These are phyloP conservation scores for Pythium apleroticum DNA, from an alignment of 352 stramenopile genomes.

Conservation along the genomic window DNA sequence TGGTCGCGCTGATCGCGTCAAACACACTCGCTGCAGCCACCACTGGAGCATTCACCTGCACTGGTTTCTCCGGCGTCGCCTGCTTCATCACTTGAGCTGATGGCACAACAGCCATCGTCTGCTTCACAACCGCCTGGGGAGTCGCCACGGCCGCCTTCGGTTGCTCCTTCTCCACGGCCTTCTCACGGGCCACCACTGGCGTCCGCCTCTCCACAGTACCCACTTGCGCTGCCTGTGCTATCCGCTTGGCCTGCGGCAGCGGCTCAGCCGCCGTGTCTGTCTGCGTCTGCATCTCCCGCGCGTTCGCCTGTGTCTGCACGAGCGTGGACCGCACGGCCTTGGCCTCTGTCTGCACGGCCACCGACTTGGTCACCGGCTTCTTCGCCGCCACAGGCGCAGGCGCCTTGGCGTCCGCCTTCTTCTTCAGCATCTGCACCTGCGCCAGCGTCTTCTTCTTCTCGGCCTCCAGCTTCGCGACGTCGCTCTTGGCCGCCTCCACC, in stretches of 20 bases:
- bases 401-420: constrained; percentile 8
- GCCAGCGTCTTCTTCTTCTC: constrained; percentile 23
- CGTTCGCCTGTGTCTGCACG: constrained; percentile 12
- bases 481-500: constrained; percentile 25
- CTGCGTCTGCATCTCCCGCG: constrained; percentile 19
- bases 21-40: background rate
- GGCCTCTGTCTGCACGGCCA: constrained; percentile 29
- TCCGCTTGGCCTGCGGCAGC: no score
- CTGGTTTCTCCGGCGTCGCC: background rate
- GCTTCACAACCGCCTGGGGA: background rate
- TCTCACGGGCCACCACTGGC: background rate
- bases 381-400: background rate
- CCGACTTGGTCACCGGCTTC: constrained; percentile 5
- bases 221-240: background rate
- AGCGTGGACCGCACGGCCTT: constrained; percentile 18
- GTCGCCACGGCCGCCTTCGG: background rate
- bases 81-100: background rate
- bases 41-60: background rate
- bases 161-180: background rate
- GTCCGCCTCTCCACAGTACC: background rate
- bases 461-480: constrained; percentile 24
- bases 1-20: constrained; percentile 26
- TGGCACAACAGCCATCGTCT: background rate
- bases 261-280: constrained; percentile 28
- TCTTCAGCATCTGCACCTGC: constrained; percentile 18